Base-by-base conservation (phyloP, 345 rosid species). In the Cardamine chenopodiifolia region DNA sequence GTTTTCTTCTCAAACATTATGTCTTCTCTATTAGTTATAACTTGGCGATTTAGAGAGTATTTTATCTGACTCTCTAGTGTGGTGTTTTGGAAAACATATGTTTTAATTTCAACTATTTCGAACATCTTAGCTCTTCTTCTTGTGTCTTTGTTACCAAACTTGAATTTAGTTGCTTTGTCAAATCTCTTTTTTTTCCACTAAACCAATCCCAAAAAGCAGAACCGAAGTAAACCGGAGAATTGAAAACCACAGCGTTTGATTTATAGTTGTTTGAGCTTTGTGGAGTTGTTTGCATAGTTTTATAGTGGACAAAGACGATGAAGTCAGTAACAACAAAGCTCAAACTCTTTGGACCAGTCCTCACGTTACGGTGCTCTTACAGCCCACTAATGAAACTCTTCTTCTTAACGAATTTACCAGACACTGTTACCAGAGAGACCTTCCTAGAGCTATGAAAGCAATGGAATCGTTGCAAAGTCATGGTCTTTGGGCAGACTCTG, bases 401-500 rank as follows among this genome's bases (percentile, higher is more conserved):
- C 62, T 87, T 56, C 58, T 89, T 26, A 73, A 73, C 6, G 85
- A 86, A 29, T 90, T 90, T 80, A 73, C 88, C 45, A 60, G 77
- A 34, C 72, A 66, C 55, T 88, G 93, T 68, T 80, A 81, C 77
- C 87, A 59, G 66, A 66, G 82, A 66, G 84, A 90, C 82, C 77
- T 90, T 6, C 85, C 88, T 3, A 78, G 77, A 75, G 93, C 93
- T 77, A 48, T 90, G 39, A 66, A 65, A 63, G 74, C 84, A n/a
- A 80, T 88, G 93, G 81, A 77, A 10, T 47, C 81, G 1, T 77
- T 90, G 82, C 82, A 84, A 55, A 78, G 64, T 7, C 85, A 34
- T 39, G 79, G 84, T 9, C 65, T 88, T 22, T 70, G 84, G 81
- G 96, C 93, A 9, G 87, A 90, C 40, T 29, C 78, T 14, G 32